Evolutionary conservation across 192 early-diverging fungal species (phyloP).

Genomic region (Entophlyctis helioformis): DNA sequence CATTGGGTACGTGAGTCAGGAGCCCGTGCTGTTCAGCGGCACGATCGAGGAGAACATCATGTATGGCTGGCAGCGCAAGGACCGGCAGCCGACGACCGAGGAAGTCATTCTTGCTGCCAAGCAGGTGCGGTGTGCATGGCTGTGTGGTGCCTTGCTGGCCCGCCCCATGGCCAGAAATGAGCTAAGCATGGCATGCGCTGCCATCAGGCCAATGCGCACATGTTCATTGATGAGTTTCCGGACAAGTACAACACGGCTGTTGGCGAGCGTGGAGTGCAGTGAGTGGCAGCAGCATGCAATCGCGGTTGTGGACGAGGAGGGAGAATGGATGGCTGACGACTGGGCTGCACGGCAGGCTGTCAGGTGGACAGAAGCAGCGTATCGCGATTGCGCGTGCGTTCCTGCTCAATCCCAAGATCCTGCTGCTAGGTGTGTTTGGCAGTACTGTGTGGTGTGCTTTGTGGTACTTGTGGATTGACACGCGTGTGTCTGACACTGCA

Average conservation of each 20-base stretch:
- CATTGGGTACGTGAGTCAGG: constrained; percentile 73
- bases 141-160: too few species aligned
- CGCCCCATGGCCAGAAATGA: too few species aligned
- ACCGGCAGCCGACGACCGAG: constrained; percentile 13
- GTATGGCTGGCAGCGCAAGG: constrained; percentile 23
- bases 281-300: too few species aligned
- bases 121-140: too few species aligned
- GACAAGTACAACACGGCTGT: constrained; percentile 37
- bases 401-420: constrained; percentile 28
- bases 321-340: constrained; percentile 25
- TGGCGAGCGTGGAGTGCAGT: constrained; percentile 17
- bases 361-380: constrained; percentile 30
- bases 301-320: too few species aligned
- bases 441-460: too few species aligned
- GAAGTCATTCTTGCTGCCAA: constrained; percentile 57
- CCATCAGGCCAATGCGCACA: constrained; percentile 65
- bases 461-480: too few species aligned
- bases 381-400: constrained; percentile 47
- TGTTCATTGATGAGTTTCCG: constrained; percentile 44
- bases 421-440: constrained; percentile 27
- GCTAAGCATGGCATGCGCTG: too few species aligned
- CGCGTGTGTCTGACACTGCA: too few species aligned
- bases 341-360: constrained; percentile 16
- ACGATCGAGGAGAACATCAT: constrained; percentile 32
- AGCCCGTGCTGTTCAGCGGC: constrained; percentile 49